These are phyloP conservation scores for Amanita jacksonii DNA, from an alignment of 768 basidiomycete genomes.

Conservation along the genomic window DNA sequence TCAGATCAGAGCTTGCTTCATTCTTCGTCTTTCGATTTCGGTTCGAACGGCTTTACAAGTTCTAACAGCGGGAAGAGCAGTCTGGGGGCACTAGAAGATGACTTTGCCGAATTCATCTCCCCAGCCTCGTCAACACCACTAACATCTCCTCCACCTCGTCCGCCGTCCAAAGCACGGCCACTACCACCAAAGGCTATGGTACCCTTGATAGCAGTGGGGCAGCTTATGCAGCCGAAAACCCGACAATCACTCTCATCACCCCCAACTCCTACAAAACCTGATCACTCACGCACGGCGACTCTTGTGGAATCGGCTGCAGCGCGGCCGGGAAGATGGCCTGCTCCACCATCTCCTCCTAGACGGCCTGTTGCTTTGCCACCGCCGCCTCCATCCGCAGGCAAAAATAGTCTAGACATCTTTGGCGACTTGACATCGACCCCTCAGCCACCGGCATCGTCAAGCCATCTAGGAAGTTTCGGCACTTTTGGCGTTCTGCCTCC, in stretches of 20 bases:
- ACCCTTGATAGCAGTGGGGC: too few species aligned
- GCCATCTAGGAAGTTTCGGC: too few species aligned
- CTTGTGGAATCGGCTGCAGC: constrained; percentile 50
- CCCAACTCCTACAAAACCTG: constrained; percentile 19
- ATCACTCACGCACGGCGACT: constrained; percentile 48
- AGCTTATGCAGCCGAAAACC: constrained; percentile 3
- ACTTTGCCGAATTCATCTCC: constrained; percentile 39
- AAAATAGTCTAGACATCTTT: constrained; percentile 1
- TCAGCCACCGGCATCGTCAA: too few species aligned
- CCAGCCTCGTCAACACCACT: constrained; percentile 17
- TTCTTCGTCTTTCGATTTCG: neutral
- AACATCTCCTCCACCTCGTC: constrained; percentile 36
- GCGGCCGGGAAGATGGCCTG: constrained; percentile 36
- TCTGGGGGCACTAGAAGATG: constrained; percentile 10
- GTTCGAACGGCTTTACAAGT: neutral
- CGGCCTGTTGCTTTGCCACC: constrained; percentile 29
- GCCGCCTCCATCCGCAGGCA: constrained; percentile 1
- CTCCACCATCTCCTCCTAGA: constrained; percentile 38
- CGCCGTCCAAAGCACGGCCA: constrained; percentile 20
- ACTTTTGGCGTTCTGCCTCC: neutral
- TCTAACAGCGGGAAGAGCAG: neutral
- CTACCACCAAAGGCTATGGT: neutral
- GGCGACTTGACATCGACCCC: neutral
- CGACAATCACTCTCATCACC: constrained; percentile 9
- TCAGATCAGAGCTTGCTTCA: constrained; percentile 10